Conservation (phyloP, 2,329 filamentous ascomycete species). For the Beauveria asiatica region DNA sequence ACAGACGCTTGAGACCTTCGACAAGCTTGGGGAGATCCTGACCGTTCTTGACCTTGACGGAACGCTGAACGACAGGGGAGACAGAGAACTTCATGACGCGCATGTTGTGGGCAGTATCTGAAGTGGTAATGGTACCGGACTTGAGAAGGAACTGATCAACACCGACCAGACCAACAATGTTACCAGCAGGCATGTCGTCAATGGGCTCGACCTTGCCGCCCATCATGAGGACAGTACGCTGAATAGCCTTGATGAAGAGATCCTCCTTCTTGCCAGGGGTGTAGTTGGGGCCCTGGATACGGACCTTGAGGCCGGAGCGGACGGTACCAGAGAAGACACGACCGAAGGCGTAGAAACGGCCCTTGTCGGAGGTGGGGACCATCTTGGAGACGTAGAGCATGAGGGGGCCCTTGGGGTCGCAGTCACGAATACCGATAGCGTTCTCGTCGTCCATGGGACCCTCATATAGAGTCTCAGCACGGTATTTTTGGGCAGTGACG, state of each 20-base stretch:
- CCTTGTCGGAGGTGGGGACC: conserved; percentile 99
- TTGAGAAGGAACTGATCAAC: conserved; percentile 99
- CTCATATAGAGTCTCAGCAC: conserved; percentile 97
- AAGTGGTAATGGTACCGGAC: conserved; percentile 98
- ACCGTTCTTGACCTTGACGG: conserved; percentile 99
- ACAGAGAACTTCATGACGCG: conserved; percentile 99
- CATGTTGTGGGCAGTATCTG: conserved; percentile 96
- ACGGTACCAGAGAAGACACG: conserved; percentile 99
- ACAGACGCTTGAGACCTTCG: conserved; percentile 99
- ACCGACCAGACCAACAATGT: conserved; percentile 99
- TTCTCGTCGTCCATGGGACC: conserved; percentile 87
- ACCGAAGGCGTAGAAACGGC: conserved; percentile 99
- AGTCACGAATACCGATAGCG: conserved; percentile 96
- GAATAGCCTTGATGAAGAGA: conserved; percentile 97
- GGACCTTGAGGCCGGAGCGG: conserved; percentile 96
- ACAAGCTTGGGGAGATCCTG: conserved; percentile 99
- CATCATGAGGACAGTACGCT: conserved; percentile 99
- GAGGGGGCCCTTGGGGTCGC: conserved; percentile 93
- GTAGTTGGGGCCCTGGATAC: conserved; percentile 99
- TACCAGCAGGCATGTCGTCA: conserved; percentile 97
- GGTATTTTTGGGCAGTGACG: conserved; percentile 92
- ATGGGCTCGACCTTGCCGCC: conserved; percentile 98
- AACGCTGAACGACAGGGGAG: conserved; percentile 95
- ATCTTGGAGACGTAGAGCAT: conserved; percentile 99
- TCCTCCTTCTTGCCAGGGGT: conserved; percentile 96